These are phyloP conservation scores for Cardamine resedifolia DNA, from an alignment of 345 rosid genomes.

Conservation along the genomic window DNA sequence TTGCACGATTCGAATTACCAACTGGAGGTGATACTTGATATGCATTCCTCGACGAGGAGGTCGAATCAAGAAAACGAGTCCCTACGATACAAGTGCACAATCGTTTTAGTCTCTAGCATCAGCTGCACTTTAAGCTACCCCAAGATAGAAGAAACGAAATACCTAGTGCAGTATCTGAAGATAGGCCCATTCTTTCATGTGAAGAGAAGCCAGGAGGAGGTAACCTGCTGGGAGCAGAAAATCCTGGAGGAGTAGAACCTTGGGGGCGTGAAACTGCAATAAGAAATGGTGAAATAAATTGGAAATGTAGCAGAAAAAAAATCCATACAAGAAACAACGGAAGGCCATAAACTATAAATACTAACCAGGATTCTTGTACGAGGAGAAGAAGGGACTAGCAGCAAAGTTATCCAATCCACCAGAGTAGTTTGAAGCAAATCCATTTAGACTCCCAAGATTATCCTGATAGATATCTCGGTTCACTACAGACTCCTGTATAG, in stretches of 20 bases:
- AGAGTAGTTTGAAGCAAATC: slow-evolving; percentile 51
- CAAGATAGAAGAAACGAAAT: slow-evolving; percentile 22
- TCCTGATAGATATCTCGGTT: slow-evolving; percentile 46
- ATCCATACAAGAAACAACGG: slow-evolving; percentile 8
- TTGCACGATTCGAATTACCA: slow-evolving; percentile 48
- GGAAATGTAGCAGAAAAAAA: background rate
- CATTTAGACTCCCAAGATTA: slow-evolving; percentile 46
- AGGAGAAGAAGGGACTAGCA: slow-evolving; percentile 45
- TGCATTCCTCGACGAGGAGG: slow-evolving; percentile 60
- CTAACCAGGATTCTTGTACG: slow-evolving; percentile 70
- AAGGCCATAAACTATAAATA: slow-evolving; percentile 9
- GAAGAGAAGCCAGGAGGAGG: slow-evolving; percentile 97
- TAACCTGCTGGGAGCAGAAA: slow-evolving; percentile 79
- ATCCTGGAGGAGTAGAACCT: slow-evolving; percentile 90
- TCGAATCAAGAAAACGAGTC: slow-evolving; percentile 48
- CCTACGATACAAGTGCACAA: slow-evolving; percentile 42
- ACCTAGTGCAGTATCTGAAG: slow-evolving; percentile 58
- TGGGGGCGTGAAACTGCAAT: slow-evolving; percentile 66
- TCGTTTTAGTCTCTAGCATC: slow-evolving; percentile 11
- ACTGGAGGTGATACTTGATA: slow-evolving; percentile 41
- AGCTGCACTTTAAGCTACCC: background rate
- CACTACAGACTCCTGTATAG: slow-evolving; percentile 48
- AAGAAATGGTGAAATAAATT: background rate
- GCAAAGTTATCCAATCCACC: slow-evolving; percentile 50
- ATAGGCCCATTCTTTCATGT: slow-evolving; percentile 63